Evolutionary conservation across 108 stramenopile species (phyloP), one percentile per base, ranked within the genome.

Genomic region (Parietichytrium sp.): DNA sequence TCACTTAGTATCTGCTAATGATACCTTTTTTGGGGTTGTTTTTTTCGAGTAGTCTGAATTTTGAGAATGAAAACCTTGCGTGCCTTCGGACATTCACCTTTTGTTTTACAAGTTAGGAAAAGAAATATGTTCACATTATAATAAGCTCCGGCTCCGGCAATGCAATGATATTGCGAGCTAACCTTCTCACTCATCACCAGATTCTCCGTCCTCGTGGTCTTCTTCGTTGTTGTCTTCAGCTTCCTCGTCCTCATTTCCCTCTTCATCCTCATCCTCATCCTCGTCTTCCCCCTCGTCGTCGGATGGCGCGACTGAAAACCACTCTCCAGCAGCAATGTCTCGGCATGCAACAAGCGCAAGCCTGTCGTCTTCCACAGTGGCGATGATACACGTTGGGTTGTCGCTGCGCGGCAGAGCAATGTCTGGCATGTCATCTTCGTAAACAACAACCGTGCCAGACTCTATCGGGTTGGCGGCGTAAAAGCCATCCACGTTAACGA

Each of bases 401-500:
- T 78, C 54, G 27, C 77, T 87, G 13, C 84, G 83, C 7, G 89
- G 91, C 33, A 93, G 80, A 83, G 92, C 93, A 78, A 90, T 89
- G 53, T 91, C 86, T 45, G 92, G 91, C 86, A 90, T 90, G 54
- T 89, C 92, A 15, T 87, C 84, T 79, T 94, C 93, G 3, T 84
- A 85, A 80, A 95, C 93, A 3, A 95, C 48, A 36, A 95, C 87
- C n/a, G 93, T 94, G 4, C 91, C 91, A 23, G 80, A 90, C 49
- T 88, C 90, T 49, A 95, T 92, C 78, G 92, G 87, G 33, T 88
- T 79, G 4, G 91, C 88, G 0, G 94, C 94, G 83, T 94, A 95
- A 50, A 93, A 80, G 0, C 93, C 94, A 81, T 95, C 94, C 8
- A 93, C 80, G 72, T 94, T 95, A 48, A 91, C 88, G 92, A 95